phyloP scores from a whole-genome alignment of 176 grass and related monocot genomes.

The Thinopyrum elongatum region DNA sequence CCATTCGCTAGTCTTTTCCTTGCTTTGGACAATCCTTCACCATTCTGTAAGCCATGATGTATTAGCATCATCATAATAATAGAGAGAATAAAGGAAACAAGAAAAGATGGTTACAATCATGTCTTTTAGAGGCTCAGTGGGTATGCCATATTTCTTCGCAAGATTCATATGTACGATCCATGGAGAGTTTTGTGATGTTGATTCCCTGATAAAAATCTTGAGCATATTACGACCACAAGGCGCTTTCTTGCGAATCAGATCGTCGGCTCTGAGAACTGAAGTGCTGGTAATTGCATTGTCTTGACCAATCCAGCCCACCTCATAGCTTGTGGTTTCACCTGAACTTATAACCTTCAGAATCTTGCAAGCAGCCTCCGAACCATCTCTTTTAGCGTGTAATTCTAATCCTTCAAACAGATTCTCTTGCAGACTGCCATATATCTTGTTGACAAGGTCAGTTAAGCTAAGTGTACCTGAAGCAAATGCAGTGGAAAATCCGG shows the following conservation, averaged over 20 bases:
- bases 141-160: constrained; percentile 66
- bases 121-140: constrained; percentile 57
- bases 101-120: constrained; percentile 48
- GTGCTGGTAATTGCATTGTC: constrained; percentile 53
- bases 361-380: constrained; percentile 61
- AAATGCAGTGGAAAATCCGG: constrained; percentile 12
- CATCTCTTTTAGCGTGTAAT: constrained; percentile 65
- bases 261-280: constrained; percentile 58
- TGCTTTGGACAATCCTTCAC: constrained; percentile 35
- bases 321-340: constrained; percentile 40
- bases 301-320: constrained; percentile 79
- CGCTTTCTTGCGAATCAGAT: constrained; percentile 63
- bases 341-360: constrained; percentile 65
- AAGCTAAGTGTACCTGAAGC: constrained; percentile 75
- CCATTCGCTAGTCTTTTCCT: constrained; percentile 53
- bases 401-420: constrained; percentile 75
- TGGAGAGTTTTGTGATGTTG: constrained; percentile 59
- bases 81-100: constrained; percentile 23
- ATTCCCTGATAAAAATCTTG: constrained; percentile 71
- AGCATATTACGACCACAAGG: constrained; percentile 54
- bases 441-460: constrained; percentile 61
- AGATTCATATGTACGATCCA: constrained; percentile 78
- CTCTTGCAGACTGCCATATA: constrained; percentile 54
- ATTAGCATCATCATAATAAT: constrained; percentile 27
- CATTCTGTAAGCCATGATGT: constrained; percentile 46